Conservation (phyloP, 2,329 filamentous ascomycete genomes). For the Cladosporium sp. region DNA sequence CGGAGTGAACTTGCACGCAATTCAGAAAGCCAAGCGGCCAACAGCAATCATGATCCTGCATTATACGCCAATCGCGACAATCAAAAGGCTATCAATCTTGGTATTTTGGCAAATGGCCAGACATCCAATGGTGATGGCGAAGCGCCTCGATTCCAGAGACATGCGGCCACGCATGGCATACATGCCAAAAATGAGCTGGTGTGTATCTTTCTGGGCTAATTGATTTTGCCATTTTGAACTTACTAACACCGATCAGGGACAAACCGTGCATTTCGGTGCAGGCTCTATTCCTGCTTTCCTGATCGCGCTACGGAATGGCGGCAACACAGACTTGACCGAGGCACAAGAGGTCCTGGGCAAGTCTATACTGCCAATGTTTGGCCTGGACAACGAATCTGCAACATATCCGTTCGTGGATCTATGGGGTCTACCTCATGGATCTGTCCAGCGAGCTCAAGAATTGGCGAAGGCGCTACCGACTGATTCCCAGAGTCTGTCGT, state of each 20-base stretch:
- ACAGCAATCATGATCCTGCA: background rate
- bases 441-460: slow-evolving; percentile 53
- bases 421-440: slow-evolving; percentile 58
- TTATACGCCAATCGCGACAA: background rate
- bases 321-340: slow-evolving; percentile 42
- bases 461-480: slow-evolving; percentile 56
- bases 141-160: slow-evolving; percentile 22
- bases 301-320: slow-evolving; percentile 43
- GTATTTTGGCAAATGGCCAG: background rate
- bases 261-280: slow-evolving; percentile 59
- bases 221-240: background rate
- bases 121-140: slow-evolving; percentile 6
- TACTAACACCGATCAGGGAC: slow-evolving; percentile 43
- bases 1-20: slow-evolving; percentile 28
- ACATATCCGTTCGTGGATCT: slow-evolving; percentile 64
- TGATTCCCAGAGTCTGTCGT: slow-evolving; percentile 55
- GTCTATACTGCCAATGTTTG: slow-evolving; percentile 59
- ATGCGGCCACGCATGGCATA: slow-evolving; percentile 51
- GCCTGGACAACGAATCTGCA: slow-evolving; percentile 60
- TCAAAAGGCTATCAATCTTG: background rate
- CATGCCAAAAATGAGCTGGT: slow-evolving; percentile 53
- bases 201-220: background rate
- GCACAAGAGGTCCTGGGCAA: slow-evolving; percentile 57
- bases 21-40: slow-evolving; percentile 1
- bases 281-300: slow-evolving; percentile 60